Conservation (phyloP, 2,329 filamentous ascomycete genomes). For the Metarhizium anisopliae region DNA sequence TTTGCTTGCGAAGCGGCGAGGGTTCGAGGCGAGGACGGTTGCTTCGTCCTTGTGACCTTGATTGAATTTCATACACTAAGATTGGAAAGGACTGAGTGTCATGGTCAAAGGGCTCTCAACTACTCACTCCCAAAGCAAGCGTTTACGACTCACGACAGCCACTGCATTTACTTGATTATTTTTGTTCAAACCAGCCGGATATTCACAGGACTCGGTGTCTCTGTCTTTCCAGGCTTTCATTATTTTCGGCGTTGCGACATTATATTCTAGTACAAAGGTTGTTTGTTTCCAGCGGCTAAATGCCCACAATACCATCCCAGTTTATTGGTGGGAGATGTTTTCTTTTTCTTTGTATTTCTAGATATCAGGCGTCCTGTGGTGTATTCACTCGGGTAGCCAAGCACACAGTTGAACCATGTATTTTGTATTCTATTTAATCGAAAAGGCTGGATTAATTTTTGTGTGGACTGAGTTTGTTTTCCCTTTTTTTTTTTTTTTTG, state of each 20-base stretch:
- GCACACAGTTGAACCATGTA: not conserved
- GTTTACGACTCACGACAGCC: not conserved
- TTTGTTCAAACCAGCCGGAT: not conserved
- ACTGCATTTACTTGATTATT: not conserved
- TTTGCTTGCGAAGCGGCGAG: constrained; percentile 61
- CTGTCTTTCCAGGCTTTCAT: not conserved
- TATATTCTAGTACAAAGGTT: not conserved
- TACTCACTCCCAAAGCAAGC: not conserved
- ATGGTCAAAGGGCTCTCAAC: not conserved
- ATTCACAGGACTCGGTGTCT: not conserved
- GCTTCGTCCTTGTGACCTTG: constrained; percentile 9
- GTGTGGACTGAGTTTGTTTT: too few species aligned
- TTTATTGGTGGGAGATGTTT: not conserved
- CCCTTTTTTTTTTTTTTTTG: too few species aligned
- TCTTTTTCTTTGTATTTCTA: not conserved
- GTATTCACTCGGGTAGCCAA: not conserved
- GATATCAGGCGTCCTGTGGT: not conserved
- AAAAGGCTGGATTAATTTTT: not conserved
- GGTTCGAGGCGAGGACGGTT: constrained; percentile 44
- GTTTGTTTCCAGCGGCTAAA: not conserved
- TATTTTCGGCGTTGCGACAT: not conserved
- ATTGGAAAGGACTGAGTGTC: not conserved
- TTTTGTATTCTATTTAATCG: not conserved
- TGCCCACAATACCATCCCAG: not conserved
- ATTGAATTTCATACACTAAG: not conserved